Evolutionary conservation across 352 stramenopile species (phyloP), one percentile per base, ranked within the genome.

Genomic region (Pythium volutum): DNA sequence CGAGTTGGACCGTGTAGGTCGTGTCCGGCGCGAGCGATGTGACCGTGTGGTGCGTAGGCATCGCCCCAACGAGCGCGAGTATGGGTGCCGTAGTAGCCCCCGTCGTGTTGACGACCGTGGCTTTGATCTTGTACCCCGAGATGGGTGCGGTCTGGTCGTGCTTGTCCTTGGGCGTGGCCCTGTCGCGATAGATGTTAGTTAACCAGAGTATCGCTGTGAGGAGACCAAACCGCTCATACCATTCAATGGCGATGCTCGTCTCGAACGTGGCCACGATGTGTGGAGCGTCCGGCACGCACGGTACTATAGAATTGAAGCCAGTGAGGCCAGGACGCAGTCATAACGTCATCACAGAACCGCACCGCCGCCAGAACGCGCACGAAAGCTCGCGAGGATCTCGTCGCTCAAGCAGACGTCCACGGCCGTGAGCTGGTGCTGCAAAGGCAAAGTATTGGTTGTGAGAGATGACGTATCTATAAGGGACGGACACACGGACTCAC

Each of bases 121-220:
- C 59, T 75, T 22, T 36, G 33, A 91, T 61, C 54, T 87, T 86
- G 70, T 87, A 91, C 18, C 77, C 75, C 9, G 82, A 91, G 11
- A 88, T 73, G 7, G 82, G 79, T 22, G 81, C 62, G 22, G 77
- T 68, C 39, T 91, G 67, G 49, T 87, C 60, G 41, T 66, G 55
- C 42, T 49, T 43, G 18, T 68, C 55, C 2, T 20, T 46, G 8
- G 65, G 65, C 4, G 55, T 33, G 12, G 18, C 23, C 62, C 62
- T 66, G 31, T 5, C 42, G 20, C 20, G 10, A 25, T 14, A 23
- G 7, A 11, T 7, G 16, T 20, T n/a, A 20, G 16, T 45, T 22
- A 45, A 14, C 6, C 12, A 18, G 16, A 45, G 12, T n/a, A 20
- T 9, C n/a, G 14, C 15, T 9, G 36, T 3, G 18, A 20, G 4